Conservation (phyloP, 2,329 filamentous ascomycete species). For the Aspergillus costaricaensis region DNA sequence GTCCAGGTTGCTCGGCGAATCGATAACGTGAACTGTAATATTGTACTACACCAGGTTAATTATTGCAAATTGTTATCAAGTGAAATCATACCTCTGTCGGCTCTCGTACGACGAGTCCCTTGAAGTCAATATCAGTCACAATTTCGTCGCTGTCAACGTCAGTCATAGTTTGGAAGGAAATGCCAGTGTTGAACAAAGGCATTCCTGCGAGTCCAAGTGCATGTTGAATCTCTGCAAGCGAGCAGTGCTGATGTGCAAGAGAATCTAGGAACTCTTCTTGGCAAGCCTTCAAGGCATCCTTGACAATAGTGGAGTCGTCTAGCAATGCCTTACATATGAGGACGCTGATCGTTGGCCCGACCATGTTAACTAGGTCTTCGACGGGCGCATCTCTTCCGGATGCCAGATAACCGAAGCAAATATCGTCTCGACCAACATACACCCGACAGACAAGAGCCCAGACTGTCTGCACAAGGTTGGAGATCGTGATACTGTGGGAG, state of each 20-base stretch:
- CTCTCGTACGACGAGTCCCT: background rate
- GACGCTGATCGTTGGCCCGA: conserved; percentile 53
- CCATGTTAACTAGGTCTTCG: conserved; percentile 38
- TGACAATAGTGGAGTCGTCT: background rate
- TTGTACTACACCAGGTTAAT: background rate
- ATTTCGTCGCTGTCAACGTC: background rate
- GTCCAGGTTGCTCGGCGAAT: background rate
- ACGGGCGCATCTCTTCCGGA: conserved; percentile 42
- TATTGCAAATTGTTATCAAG: background rate
- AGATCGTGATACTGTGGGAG: conserved; percentile 16
- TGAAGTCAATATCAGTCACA: background rate
- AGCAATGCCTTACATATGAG: conserved; percentile 48
- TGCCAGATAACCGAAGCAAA: conserved; percentile 34
- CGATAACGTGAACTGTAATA: background rate
- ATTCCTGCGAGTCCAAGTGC: background rate
- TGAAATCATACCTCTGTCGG: background rate
- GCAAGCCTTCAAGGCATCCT: background rate
- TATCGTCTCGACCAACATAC: conserved; percentile 24
- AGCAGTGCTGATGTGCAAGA: conserved; percentile 2
- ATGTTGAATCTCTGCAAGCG: conserved; percentile 3
- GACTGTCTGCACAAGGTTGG: conserved; percentile 27
- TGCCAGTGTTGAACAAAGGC: conserved; percentile 3
- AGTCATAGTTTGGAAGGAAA: background rate
- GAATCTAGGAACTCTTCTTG: background rate
- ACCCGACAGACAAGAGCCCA: conserved; percentile 28